These are phyloP conservation scores for Pichia norvegensis DNA, from an alignment of 1,139 yeast genomes.

Conservation along the genomic window DNA sequence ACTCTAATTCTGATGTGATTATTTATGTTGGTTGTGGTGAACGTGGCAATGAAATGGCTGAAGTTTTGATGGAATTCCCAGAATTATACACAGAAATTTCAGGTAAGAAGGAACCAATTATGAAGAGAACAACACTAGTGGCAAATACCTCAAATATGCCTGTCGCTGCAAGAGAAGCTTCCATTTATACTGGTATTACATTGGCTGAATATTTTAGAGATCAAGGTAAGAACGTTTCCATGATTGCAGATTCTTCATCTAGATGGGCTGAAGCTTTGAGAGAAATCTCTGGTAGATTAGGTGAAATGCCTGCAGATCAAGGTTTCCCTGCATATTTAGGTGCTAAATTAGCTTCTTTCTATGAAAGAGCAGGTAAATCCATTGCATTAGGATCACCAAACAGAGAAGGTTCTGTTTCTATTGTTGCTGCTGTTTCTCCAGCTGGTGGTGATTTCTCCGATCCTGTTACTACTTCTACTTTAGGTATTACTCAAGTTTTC, in stretches of 20 bases:
- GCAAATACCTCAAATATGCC: slow-evolving; percentile 99
- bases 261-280: slow-evolving; percentile 99
- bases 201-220: slow-evolving; percentile 98
- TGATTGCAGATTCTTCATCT: slow-evolving; percentile 99
- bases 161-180: slow-evolving; percentile 99
- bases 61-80: slow-evolving; percentile 98
- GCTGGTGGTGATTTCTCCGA: slow-evolving; percentile 99
- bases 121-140: slow-evolving; percentile 98
- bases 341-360: slow-evolving; percentile 96
- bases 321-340: slow-evolving; percentile 99
- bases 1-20: slow-evolving; percentile 93
- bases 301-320: slow-evolving; percentile 99
- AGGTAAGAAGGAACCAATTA: slow-evolving; percentile 95
- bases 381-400: slow-evolving; percentile 93
- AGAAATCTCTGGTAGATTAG: slow-evolving; percentile 99
- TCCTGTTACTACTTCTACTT: slow-evolving; percentile 96
- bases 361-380: slow-evolving; percentile 99
- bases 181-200: slow-evolving; percentile 97
- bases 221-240: slow-evolving; percentile 97
- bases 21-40: slow-evolving; percentile 92
- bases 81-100: slow-evolving; percentile 84
- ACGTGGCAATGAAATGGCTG: slow-evolving; percentile 98
- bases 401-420: slow-evolving; percentile 93
- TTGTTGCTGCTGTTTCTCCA: slow-evolving; percentile 99
- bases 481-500: slow-evolving; percentile 98